Percentiles rank a stretch among this genome's conserved stretches.
Evolutionary conservation across 108 stramenopile genomes (phyloP).

Genomic region (Schizochytrium sp.): DNA sequence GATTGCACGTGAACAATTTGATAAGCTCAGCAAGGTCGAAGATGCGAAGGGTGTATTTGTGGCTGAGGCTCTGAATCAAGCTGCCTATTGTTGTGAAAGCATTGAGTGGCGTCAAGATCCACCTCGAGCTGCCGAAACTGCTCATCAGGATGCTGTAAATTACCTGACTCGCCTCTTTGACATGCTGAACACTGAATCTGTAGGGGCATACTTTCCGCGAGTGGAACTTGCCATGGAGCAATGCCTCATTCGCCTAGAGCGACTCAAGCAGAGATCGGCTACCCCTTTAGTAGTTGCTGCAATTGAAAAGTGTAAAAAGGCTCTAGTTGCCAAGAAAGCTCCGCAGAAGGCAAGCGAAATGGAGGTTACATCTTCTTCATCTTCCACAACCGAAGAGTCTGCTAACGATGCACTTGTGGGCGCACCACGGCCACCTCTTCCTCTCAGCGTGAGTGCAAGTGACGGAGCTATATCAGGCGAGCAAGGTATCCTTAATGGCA

Average conservation of each 20-base stretch:
- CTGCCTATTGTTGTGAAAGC: constrained; percentile 36
- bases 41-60: background rate
- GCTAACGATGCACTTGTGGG: background rate
- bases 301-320: background rate
- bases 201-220: background rate
- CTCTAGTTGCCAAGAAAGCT: background rate
- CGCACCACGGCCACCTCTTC: constrained; percentile 8
- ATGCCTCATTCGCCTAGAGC: constrained; percentile 8
- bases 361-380: no score
- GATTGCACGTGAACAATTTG: constrained; percentile 25
- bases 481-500: no score
- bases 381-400: no score
- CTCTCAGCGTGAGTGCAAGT: background rate
- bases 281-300: background rate
- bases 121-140: background rate
- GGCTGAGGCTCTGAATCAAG: constrained; percentile 12
- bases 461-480: no score
- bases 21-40: constrained; percentile 2
- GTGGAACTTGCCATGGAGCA: background rate
- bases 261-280: constrained; percentile 9
- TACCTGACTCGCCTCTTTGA: background rate
- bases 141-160: background rate
- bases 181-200: background rate
- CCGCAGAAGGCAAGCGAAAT: background rate
- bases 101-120: background rate